phyloP scores from a whole-genome alignment of 2,329 filamentous ascomycete genomes.

The Cladosporium sp. region DNA sequence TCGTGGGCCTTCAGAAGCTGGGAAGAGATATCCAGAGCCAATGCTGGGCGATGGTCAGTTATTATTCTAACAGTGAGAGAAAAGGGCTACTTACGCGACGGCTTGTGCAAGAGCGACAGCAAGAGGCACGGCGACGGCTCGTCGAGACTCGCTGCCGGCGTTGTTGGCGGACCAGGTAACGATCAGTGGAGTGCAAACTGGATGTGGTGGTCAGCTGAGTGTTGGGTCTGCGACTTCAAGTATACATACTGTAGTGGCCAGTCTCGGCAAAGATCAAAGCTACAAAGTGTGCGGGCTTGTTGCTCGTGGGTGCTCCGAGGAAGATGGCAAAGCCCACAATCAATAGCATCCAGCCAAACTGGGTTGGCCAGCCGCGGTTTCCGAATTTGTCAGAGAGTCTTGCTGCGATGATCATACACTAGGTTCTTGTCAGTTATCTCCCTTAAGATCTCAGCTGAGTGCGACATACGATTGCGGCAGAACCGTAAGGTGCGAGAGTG shows the following conservation, averaged over 20 bases:
- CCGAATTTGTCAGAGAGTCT: constrained; percentile 11
- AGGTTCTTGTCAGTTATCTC: not conserved
- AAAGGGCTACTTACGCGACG: constrained; percentile 5
- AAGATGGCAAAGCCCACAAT: constrained; percentile 14
- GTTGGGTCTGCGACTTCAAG: not conserved
- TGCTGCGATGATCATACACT: constrained; percentile 14
- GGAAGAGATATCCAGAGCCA: constrained; percentile 7
- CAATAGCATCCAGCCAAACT: constrained; percentile 14
- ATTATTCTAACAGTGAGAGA: not conserved
- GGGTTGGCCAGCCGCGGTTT: constrained; percentile 14
- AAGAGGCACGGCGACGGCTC: constrained; percentile 14
- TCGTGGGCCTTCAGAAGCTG: not conserved
- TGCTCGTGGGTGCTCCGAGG: constrained; percentile 11
- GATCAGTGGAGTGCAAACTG: constrained; percentile 15
- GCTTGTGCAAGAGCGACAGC: constrained; percentile 13
- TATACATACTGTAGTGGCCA: constrained; percentile 14
- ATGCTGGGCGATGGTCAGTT: not conserved
- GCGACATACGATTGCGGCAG: constrained; percentile 10
- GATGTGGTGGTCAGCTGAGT: not conserved
- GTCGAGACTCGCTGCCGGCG: constrained; percentile 15
- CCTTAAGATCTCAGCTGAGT: not conserved
- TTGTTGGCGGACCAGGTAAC: constrained; percentile 17
- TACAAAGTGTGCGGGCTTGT: constrained; percentile 14
- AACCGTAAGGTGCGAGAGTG: constrained; percentile 12
- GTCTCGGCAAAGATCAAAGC: constrained; percentile 14